Base-by-base conservation (phyloP, 345 rosid genomes). In the Brassica carinata region DNA sequence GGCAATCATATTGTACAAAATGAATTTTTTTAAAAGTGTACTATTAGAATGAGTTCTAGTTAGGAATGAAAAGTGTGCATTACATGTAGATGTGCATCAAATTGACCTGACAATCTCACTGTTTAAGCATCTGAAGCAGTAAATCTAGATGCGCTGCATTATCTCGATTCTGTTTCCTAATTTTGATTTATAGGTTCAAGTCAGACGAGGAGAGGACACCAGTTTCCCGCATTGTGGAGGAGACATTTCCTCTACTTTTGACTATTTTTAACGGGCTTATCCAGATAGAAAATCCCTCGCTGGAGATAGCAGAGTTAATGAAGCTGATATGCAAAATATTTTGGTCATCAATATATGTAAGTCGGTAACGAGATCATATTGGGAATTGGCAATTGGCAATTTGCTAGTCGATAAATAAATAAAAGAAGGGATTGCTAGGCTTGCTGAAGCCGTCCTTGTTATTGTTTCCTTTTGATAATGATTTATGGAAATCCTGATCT, bases 131-230 rank as follows among this genome's bases (percentile, higher is more conserved):
- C 33, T 33, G 7, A 7, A 65, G 57, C 63, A 51, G 18, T 51
- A 51, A 51, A 51, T n/a, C 18, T 51, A 51, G 58, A n/a, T 51
- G 58, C 8, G 58, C 18, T 51, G 17, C 65, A n/a, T 45, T 55
- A 38, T n/a, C 8, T 30, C 67, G 64, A 76, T 71, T 68, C 29
- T 61, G 64, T 58, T 66, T 72, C 74, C 55, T 73, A 26, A 67
- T 71, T 72, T 67, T n/a, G 69, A 67, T 4, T 80, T 77, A n/a
- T 80, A 96, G 99, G 96, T 94, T 90, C 90, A 94, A 96, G 89
- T 91, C 99, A 14, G 99, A 94, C 63, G 97, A 94, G 76, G 99
- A 96, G 86, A 89, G 99, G 87, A 83, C 87, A 53, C 99, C 98
- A 1, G 96, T 94, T 87, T 80, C 85, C 70, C 94, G 65, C 79